These are phyloP conservation scores for Pestalotiopsis fici DNA, from an alignment of 2,329 filamentous ascomycete species.

Conservation along the genomic window DNA sequence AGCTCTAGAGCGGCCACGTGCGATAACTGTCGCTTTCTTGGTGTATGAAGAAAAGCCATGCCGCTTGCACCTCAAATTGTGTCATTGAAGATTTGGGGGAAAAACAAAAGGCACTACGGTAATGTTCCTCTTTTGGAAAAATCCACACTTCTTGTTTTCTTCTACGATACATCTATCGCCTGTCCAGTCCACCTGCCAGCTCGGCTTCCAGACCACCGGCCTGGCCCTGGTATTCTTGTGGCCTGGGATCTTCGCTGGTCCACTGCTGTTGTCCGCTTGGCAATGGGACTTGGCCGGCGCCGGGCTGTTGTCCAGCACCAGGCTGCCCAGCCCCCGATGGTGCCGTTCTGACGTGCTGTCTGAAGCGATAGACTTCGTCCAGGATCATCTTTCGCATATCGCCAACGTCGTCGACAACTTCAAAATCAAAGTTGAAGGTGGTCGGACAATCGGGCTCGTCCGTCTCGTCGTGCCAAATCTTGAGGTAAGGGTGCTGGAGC, in stretches of 20 bases:
- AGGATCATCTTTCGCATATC: conserved; percentile 98
- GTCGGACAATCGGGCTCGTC: conserved; percentile 93
- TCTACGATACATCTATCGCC: conserved; percentile 20
- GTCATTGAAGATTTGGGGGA: not conserved
- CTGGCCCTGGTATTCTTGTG: conserved; percentile 56
- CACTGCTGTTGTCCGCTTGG: conserved; percentile 51
- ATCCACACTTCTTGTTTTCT: not conserved
- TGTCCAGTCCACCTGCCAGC: conserved; percentile 59
- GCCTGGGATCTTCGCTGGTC: conserved; percentile 61
- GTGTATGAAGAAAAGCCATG: not conserved
- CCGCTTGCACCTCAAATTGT: not conserved
- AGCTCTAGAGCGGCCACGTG: not conserved
- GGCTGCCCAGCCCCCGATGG: conserved; percentile 36
- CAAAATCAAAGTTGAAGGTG: conserved; percentile 97
- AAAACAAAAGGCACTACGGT: no score
- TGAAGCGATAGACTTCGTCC: conserved; percentile 89
- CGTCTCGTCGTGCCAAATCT: conserved; percentile 97
- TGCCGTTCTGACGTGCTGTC: conserved; percentile 58
- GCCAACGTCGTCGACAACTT: conserved; percentile 90
- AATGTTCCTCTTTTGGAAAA: not conserved
- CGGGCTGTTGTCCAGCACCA: conserved; percentile 36
- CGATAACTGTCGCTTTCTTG: not conserved
- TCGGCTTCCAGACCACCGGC: conserved; percentile 58
- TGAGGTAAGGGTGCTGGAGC: conserved; percentile 92
- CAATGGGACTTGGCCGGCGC: conserved; percentile 51